These are phyloP conservation scores for Rhodotorula sp. DNA, from an alignment of 1,284 basidiomycete species.

Conservation along the genomic window DNA sequence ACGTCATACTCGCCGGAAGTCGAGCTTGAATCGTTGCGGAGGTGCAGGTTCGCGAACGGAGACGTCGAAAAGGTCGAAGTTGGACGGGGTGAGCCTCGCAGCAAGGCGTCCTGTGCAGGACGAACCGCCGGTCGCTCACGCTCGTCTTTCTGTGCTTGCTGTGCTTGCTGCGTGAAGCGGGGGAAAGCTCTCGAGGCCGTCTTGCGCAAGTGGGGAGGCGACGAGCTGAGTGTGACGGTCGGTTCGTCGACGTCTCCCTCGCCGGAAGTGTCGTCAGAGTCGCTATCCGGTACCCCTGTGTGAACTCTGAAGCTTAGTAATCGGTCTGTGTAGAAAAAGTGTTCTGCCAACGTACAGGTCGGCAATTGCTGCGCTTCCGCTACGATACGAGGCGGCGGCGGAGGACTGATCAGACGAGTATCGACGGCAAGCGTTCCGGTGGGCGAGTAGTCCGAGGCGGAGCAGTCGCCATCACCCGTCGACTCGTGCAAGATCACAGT, in stretches of 20 bases:
- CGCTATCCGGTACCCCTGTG: constrained; percentile 13
- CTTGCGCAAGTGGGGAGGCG: background rate
- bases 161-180: too few relatives aligned
- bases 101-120: too few relatives aligned
- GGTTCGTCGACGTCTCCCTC: constrained; percentile 36
- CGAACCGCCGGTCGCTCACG: too few relatives aligned
- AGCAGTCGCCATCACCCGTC: constrained; percentile 22
- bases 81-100: background rate
- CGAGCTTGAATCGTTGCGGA: constrained; percentile 21
- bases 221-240: constrained; percentile 24
- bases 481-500: constrained; percentile 31
- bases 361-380: constrained; percentile 26
- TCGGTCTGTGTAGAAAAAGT: too few relatives aligned
- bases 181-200: too few relatives aligned
- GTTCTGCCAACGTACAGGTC: constrained; percentile 14
- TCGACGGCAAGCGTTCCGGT: constrained; percentile 13
- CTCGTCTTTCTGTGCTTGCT: too few relatives aligned
- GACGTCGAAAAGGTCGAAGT: background rate
- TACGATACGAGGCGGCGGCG: constrained; percentile 28
- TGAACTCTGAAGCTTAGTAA: background rate
- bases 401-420: constrained; percentile 14
- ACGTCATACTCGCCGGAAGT: background rate
- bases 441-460: constrained; percentile 10
- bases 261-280: constrained; percentile 3
- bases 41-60: constrained; percentile 19